phyloP scores from a whole-genome alignment of 164 flowering plant species.

The Tetracentron sinense region DNA sequence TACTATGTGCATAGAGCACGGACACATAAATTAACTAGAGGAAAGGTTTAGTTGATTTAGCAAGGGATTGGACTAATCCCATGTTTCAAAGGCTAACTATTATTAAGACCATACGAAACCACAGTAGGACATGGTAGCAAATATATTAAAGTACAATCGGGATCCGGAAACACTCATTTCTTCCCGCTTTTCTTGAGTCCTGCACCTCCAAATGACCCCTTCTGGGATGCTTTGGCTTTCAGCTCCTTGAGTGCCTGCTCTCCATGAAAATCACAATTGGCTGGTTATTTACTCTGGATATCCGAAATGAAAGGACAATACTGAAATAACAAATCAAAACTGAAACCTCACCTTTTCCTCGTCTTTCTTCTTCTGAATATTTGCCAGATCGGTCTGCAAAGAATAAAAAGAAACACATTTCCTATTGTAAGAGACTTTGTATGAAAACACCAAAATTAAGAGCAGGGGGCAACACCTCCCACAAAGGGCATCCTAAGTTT shows the following conservation, averaged over 20 bases:
- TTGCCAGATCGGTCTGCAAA: constrained; percentile 62
- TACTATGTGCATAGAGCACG: too few species aligned
- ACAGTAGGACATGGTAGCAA: neutral
- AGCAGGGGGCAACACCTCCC: neutral
- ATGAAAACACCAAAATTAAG: neutral
- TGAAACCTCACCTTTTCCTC: constrained; percentile 72
- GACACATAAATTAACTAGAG: too few species aligned
- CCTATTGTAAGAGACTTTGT: neutral
- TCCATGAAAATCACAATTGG: neutral
- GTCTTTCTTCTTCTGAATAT: constrained; percentile 83
- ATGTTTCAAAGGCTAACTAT: neutral
- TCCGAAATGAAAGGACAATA: neutral
- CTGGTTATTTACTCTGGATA: too few species aligned
- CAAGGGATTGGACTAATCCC: neutral
- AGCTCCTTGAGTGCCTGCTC: constrained; percentile 82
- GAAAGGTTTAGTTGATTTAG: too few species aligned
- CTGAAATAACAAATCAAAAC: neutral
- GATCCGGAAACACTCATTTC: too few species aligned
- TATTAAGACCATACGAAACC: neutral
- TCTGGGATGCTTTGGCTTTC: constrained; percentile 79
- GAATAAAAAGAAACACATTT: neutral
- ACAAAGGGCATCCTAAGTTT: too few species aligned
- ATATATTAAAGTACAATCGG: constrained; percentile 20
- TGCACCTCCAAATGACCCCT: constrained; percentile 83
- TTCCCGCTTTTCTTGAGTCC: constrained; percentile 97